Evolutionary conservation across 495 filamentous ascomycete species (phyloP), one percentile per base, ranked within the genome.

Genomic region (Penicillium lividum): DNA sequence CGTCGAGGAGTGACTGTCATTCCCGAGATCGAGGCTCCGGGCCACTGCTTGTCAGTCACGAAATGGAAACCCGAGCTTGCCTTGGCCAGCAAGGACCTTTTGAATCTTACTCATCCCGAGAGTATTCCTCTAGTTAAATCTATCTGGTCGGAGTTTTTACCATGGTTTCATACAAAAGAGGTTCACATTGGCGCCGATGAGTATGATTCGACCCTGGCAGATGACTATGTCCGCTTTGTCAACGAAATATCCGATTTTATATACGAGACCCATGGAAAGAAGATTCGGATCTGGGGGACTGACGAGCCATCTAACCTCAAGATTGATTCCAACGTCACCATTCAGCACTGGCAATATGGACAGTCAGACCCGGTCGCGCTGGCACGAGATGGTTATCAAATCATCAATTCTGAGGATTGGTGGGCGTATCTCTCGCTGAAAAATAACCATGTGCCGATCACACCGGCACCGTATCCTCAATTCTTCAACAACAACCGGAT

Each of bases 321-420:
- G 1, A 75, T 82, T 42, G 68, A 73, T 8, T 68, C 66, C 10
- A 70, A 77, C 44, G 68, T 83, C 36, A 78, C 75, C 10, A 75
- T 79, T 9, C 81, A 84, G 63, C 82, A 84, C 58, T 84, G 82
- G 82, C 81, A 84, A 53, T 80, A 80, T 56, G 82, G 81, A 15
- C 74, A 84, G 52, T 84, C 81, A 0, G 80, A 84, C 38, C 80
- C 81, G 0, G 67, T 81, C 7, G 54, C 53, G 8, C 67, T 84
- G 0, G 70, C 73, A 13, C 57, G 58, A 0, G 57, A 69, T 3
- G 77, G 75, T 6, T 82, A 82, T 55, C 56, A 71, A 5, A 36
- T 80, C 40, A 73, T 84, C 57, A 84, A 84, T 54, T 82, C 79
- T 1, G 75, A 84, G 31, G 82, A 84, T 55, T 79, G 77, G 77